Base-by-base conservation (phyloP, 139 green algal genomes). In the Deuterostichococcus epilithicus region DNA sequence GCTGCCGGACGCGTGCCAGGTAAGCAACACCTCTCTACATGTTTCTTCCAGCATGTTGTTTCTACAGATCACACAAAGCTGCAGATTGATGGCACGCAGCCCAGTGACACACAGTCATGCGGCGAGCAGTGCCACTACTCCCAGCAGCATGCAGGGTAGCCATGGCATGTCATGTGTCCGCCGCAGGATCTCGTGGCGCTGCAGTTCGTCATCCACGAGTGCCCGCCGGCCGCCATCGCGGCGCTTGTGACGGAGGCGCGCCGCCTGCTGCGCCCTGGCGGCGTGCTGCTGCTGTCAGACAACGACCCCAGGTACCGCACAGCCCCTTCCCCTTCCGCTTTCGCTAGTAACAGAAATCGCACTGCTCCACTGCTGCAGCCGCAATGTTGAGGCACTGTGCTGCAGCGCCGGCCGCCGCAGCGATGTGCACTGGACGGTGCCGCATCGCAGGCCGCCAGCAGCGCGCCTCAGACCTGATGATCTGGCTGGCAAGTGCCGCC, bases 161-260 rank as follows among this genome's bases (percentile, higher is more conserved):
- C n/a, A n/a, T n/a, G n/a, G n/a, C n/a, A n/a, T n/a, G n/a, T n/a
- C n/a, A n/a, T n/a, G n/a, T n/a, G n/a, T n/a, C n/a, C n/a, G n/a
- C n/a, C 81, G 22, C 88, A 90, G 22, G 94, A 97, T 80, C 36
- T 95, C 66, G 79, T 97, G 1, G 79, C 81, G 0, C 86, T 93
- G 52, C 83, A 88, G 52, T 97, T 95, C 78, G 84, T 97, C 28
- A 84, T 89, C 1, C 94, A 98, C 79, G 94, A 98, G 88, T 93
- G 88, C 76, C 94, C 92, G 20, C 28, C 82, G 42, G 71, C 45
- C 36, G 75, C 70, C 32, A 81, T 85, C 22, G 32, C 68, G 0
- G 70, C 1, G 33, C 44, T 88, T 63, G 69, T 83, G 47, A 32
- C 30, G 4, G 90, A 96, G 83, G 84, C 85, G 20, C n/a, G 32